phyloP scores from a whole-genome alignment of 2,329 filamentous ascomycete genomes.

The Fusarium nurragi region DNA sequence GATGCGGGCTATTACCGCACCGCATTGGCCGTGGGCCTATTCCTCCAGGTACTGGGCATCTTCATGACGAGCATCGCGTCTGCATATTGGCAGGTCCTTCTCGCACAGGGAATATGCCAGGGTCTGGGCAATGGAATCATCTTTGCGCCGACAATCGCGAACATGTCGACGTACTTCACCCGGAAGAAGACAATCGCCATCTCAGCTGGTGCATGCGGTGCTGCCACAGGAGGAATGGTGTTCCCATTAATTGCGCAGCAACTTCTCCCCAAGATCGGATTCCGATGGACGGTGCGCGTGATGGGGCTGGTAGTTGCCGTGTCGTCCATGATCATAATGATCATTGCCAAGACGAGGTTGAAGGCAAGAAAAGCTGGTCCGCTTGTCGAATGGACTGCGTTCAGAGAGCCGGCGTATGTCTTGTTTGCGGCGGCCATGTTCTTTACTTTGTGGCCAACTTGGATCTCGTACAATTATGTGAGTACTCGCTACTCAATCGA shows the following conservation, averaged over 20 bases:
- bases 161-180: constrained; percentile 69
- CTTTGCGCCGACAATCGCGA: constrained; percentile 63
- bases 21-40: constrained; percentile 48
- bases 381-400: constrained; percentile 60
- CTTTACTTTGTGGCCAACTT: constrained; percentile 59
- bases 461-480: constrained; percentile 60
- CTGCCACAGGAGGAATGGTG: constrained; percentile 69
- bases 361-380: constrained; percentile 60
- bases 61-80: constrained; percentile 57
- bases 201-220: constrained; percentile 67
- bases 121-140: constrained; percentile 65
- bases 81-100: constrained; percentile 59
- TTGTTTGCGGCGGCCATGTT: constrained; percentile 50
- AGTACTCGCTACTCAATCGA: constrained; percentile 19
- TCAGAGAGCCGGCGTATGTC: constrained; percentile 58
- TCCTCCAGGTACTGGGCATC: constrained; percentile 57
- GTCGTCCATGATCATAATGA: constrained; percentile 51
- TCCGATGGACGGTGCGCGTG: constrained; percentile 70
- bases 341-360: constrained; percentile 58
- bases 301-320: constrained; percentile 68
- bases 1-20: constrained; percentile 54
- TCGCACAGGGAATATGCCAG: constrained; percentile 65
- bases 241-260: constrained; percentile 68
- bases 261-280: constrained; percentile 68
- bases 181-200: constrained; percentile 68